Percentiles rank a stretch among this genome's conserved stretches.
Evolutionary conservation across 2,329 filamentous ascomycete genomes (phyloP).

Genomic region (Pseudopyrenochaeta lycopersici): DNA sequence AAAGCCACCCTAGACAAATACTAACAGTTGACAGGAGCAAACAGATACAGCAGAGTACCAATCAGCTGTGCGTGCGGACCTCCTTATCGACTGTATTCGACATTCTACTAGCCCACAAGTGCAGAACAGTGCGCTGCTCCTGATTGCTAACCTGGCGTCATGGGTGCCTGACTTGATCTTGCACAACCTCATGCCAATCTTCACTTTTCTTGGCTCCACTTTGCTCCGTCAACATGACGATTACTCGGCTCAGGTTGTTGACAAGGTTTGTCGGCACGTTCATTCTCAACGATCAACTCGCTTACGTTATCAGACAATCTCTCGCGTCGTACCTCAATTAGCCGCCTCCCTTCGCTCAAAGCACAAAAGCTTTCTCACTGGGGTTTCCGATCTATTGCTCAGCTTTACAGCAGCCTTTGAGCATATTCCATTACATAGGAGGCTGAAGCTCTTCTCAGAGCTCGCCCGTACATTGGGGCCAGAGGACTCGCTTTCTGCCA

Average conservation of each 20-base stretch:
- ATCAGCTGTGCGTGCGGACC: constrained; percentile 82
- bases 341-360: constrained; percentile 82
- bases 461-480: constrained; percentile 85
- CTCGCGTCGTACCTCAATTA: constrained; percentile 90
- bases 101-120: constrained; percentile 92
- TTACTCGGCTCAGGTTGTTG: constrained; percentile 95
- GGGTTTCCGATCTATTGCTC: constrained; percentile 87
- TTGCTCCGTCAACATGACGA: constrained; percentile 93
- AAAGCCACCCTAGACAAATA: not conserved
- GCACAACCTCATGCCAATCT: constrained; percentile 98
- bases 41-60: constrained; percentile 72
- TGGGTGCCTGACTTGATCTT: constrained; percentile 90
- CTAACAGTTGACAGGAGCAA: constrained; percentile 26
- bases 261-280: constrained; percentile 59
- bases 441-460: constrained; percentile 82
- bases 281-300: not conserved
- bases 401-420: constrained; percentile 97
- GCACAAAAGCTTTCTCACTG: constrained; percentile 79
- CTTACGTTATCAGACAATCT: constrained; percentile 72
- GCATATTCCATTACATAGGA: constrained; percentile 88
- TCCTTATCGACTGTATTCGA: constrained; percentile 93
- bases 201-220: constrained; percentile 96
- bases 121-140: constrained; percentile 86
- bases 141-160: constrained; percentile 86
- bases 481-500: constrained; percentile 85